These are phyloP conservation scores for Plectranthus barbatus DNA, from an alignment of 257 asterid genomes.

Conservation along the genomic window DNA sequence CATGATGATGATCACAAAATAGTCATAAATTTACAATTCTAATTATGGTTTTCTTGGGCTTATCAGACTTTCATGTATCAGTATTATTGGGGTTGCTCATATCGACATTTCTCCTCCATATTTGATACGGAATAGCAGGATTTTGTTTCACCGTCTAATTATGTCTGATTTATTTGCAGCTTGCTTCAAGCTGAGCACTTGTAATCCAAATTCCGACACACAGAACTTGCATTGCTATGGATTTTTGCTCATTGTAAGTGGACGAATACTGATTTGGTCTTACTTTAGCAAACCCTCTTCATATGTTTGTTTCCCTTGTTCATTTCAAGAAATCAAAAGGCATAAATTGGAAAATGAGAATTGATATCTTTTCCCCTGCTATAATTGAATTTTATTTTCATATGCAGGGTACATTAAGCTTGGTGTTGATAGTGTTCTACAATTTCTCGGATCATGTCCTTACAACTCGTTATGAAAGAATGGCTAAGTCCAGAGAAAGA, in stretches of 20 bases:
- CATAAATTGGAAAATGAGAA: neutral
- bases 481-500: conserved; percentile 86
- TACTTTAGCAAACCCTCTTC: no score
- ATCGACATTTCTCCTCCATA: neutral
- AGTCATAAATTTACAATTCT: neutral
- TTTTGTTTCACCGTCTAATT: conserved; percentile 19
- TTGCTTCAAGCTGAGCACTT: conserved; percentile 61
- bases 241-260: conserved; percentile 57
- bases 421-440: conserved; percentile 65
- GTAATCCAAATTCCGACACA: conserved; percentile 54
- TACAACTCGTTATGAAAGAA: conserved; percentile 63
- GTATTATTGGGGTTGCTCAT: neutral
- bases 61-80: neutral
- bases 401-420: conserved; percentile 63
- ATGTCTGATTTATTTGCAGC: conserved; percentile 32
- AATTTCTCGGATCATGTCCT: conserved; percentile 92
- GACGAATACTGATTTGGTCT: no score
- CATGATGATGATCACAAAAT: neutral
- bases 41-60: neutral
- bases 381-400: conserved; percentile 17
- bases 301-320: neutral
- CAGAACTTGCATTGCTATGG: conserved; percentile 82
- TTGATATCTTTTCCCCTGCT: neutral
- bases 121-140: neutral
- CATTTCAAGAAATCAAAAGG: conserved; percentile 2